Evolutionary conservation across 2,329 filamentous ascomycete species (phyloP), one percentile per base, ranked within the genome.

Genomic region (Trichophyton mentagrophytes): DNA sequence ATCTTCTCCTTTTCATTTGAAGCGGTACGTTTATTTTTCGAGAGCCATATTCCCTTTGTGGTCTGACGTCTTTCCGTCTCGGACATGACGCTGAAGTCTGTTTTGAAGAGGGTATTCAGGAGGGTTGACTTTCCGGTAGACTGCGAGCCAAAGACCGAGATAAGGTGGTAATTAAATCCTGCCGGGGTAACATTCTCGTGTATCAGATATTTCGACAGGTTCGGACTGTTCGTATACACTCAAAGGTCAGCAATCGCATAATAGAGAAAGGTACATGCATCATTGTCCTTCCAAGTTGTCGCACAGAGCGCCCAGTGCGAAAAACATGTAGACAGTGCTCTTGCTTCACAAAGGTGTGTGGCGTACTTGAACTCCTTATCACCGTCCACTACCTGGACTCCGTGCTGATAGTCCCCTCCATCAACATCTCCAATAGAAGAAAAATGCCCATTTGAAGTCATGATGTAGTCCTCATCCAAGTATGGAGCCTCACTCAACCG

Each of bases 41-140:
- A 95, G 87, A 99, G 87, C 93, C 93, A 99, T 72, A 99, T 99
- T 71, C 93, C 93, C 79, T 97, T 99, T 51, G 93, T 99, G 0
- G 93, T 99, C 80, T 99, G 93, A 64, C 90, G 86, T 65, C 93
- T 85, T 74, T 96, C 90, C 64, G 85, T 82, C 80, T 99, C 93
- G 68, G 90, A 89, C 93, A 99, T 99, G 72, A 99, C 92, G 67
- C 90, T 92, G 78, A 99, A 99, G 61, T 91, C 82, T 66, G 93
- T 99, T 65, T 90, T 89, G 73, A 99, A 99, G 61, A 99, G 85
- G 75, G 92, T 82, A 78, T 99, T 99, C 65, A 99, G 85, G 53
- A 99, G 82, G 4, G 93, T 99, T 53, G 93, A 97, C 78, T 99
- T 99, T 67, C 93, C 93, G 40, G 93, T 99, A 22, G 93, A 97